These are phyloP conservation scores for Kregervanrija fluxuum DNA, from an alignment of 805 yeast genomes.

Conservation along the genomic window DNA sequence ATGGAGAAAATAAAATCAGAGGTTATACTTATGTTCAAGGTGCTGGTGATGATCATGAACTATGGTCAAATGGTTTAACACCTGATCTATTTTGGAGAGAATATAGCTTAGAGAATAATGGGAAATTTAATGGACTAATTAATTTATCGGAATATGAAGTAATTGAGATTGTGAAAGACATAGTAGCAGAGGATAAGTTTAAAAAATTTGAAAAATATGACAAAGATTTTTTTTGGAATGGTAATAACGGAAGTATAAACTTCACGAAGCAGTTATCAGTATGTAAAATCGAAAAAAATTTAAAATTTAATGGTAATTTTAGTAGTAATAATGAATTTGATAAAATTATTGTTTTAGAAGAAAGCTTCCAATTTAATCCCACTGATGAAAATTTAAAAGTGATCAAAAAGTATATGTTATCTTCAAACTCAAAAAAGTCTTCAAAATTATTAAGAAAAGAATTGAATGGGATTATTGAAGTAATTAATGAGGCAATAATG, in stretches of 20 bases:
- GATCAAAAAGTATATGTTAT: conserved; percentile 16
- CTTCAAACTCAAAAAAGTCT: conserved; percentile 49
- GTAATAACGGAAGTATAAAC: neutral
- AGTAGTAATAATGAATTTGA: conserved; percentile 14
- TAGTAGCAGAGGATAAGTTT: neutral
- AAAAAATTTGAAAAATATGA: no score
- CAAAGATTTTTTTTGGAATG: conserved; percentile 1
- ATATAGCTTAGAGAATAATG: conserved; percentile 16
- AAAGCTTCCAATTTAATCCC: conserved; percentile 4
- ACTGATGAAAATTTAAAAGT: conserved; percentile 9
- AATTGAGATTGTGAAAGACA: conserved; percentile 4
- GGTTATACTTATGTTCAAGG: conserved; percentile 77
- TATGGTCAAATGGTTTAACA: conserved; percentile 60
- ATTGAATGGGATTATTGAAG: conserved; percentile 36
- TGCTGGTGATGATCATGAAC: conserved; percentile 90
- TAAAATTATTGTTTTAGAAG: conserved; percentile 18
- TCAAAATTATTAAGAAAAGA: conserved; percentile 48
- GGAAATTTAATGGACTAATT: conserved; percentile 14
- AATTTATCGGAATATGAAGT: conserved; percentile 27
- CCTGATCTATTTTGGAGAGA: conserved; percentile 51
- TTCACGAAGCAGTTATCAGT: conserved; percentile 15
- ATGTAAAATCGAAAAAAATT: conserved; percentile 15
- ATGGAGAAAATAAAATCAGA: conserved; percentile 40
- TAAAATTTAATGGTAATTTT: neutral
- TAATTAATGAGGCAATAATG: conserved; percentile 12